These are phyloP conservation scores for Petunia hybrid DNA, from an alignment of 305 asterid species.

Conservation along the genomic window DNA sequence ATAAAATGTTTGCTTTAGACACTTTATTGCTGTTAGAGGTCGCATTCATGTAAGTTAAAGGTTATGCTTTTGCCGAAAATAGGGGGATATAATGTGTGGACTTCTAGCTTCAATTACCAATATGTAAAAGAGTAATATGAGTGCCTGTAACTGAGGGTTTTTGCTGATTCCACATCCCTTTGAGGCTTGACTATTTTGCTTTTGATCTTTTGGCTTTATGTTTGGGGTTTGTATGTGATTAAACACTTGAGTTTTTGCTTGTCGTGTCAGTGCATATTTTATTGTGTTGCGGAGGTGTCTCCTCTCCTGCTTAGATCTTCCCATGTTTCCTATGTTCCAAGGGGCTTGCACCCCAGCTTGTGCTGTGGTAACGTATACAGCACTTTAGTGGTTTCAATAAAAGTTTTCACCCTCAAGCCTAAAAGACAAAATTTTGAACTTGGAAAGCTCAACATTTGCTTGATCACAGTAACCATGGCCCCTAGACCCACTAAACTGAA, in stretches of 20 bases:
- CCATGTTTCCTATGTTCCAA: not conserved
- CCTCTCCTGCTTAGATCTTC: not conserved
- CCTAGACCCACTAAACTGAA: not conserved
- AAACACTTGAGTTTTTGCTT: constrained; percentile 10
- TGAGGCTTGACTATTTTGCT: constrained; percentile 27
- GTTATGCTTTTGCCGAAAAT: not conserved
- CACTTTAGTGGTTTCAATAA: constrained; percentile 21
- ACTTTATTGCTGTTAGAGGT: not conserved
- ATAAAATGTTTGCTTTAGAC: constrained; percentile 6
- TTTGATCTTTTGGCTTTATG: not conserved
- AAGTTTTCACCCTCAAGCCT: not conserved
- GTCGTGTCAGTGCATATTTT: constrained; percentile 23
- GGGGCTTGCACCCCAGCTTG: not conserved
- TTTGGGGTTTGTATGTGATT: constrained; percentile 16
- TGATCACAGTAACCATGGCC: constrained; percentile 6
- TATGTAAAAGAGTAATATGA: not conserved
- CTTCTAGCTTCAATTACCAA: constrained; percentile 25
- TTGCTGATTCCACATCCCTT: constrained; percentile 25
- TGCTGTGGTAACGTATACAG: not conserved
- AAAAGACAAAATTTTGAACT: not conserved
- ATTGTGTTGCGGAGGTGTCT: constrained; percentile 7
- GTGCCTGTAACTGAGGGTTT: constrained; percentile 20
- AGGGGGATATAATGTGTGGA: constrained; percentile 14
- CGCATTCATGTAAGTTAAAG: constrained; percentile 1
- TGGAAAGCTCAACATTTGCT: constrained; percentile 15